Evolutionary conservation across 495 filamentous ascomycete species (phyloP).

Genomic region (Melanomma pulvis-pyrius): DNA sequence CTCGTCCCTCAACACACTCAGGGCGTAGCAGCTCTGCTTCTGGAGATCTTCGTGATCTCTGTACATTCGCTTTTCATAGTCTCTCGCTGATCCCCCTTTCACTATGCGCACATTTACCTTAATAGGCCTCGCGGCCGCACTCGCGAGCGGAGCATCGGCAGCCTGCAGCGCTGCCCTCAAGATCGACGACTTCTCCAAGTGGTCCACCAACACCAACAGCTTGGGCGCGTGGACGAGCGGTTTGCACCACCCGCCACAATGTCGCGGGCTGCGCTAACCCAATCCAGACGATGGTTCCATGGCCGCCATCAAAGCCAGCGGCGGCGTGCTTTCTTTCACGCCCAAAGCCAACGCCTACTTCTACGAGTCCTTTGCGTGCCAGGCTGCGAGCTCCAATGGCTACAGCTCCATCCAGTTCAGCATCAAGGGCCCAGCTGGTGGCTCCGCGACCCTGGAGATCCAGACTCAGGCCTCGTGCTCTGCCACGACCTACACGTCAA

Average conservation of each 20-base stretch:
- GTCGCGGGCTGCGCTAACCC: not conserved
- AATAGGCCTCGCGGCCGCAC: constrained; percentile 32
- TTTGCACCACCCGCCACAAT: constrained; percentile 42
- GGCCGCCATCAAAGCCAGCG: constrained; percentile 52
- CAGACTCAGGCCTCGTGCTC: constrained; percentile 55
- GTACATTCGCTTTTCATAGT: constrained; percentile 37
- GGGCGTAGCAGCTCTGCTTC: not conserved
- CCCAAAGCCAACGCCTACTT: constrained; percentile 56
- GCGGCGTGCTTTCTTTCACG: constrained; percentile 55
- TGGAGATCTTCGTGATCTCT: constrained; percentile 21
- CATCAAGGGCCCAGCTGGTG: constrained; percentile 57
- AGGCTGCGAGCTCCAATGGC: constrained; percentile 48
- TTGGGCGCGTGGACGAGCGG: constrained; percentile 54
- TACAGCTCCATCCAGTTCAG: constrained; percentile 60
- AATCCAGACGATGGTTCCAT: constrained; percentile 59
- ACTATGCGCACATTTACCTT: constrained; percentile 26
- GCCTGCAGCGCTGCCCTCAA: constrained; percentile 55
- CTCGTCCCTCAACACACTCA: not conserved
- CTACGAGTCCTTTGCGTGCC: constrained; percentile 59
- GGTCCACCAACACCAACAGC: constrained; percentile 54
- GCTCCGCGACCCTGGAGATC: constrained; percentile 56
- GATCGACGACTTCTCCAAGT: constrained; percentile 62
- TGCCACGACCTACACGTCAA: constrained; percentile 51
- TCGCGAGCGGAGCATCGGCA: constrained; percentile 31
- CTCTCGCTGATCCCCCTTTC: constrained; percentile 17